phyloP scores from a whole-genome alignment of 345 rosid genomes.

The sweet orange (Citrus sinensis) region DVS_A1.0 CM039162.1:7620001-7620500 shows the following conservation, averaged over 20 bases:
- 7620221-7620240: not conserved
- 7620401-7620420: slow-evolving; percentile 38
- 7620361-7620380: slow-evolving; percentile 90
- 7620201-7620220: not conserved
- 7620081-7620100: not conserved
- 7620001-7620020: not conserved
- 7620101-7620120: not conserved
- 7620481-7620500: not conserved
- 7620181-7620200: not conserved
- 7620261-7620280: not conserved
- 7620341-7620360: slow-evolving; percentile 78
- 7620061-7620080: not conserved
- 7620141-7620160: not conserved
- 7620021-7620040: not conserved
- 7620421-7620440: not conserved
- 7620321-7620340: slow-evolving; percentile 52
- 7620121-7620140: not conserved
- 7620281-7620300: not conserved
- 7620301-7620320: not conserved
- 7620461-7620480: not conserved
- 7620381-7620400: slow-evolving; percentile 80
- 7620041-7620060: not conserved
- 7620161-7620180: not conserved
- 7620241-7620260: not conserved
- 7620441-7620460: not conserved